Evolutionary conservation across 1,284 basidiomycete genomes (phyloP).

Genomic region (Marasmius fiardii): DNA sequence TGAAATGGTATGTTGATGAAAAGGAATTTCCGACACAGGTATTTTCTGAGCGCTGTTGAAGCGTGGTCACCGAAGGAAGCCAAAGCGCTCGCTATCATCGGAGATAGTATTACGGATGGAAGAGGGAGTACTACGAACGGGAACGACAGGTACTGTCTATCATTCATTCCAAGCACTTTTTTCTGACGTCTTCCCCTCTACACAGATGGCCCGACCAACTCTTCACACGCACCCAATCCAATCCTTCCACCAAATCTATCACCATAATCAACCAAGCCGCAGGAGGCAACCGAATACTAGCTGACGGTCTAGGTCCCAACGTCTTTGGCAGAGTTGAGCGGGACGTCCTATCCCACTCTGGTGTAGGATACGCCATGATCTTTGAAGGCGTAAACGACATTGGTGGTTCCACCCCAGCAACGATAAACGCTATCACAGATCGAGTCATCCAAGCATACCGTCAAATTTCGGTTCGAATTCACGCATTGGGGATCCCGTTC

Average conservation of each 20-base stretch:
- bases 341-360: slow-evolving; percentile 44
- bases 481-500: slow-evolving; percentile 38
- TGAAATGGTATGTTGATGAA: background rate
- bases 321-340: slow-evolving; percentile 45
- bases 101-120: slow-evolving; percentile 50
- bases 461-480: slow-evolving; percentile 41
- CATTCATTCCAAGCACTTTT: background rate
- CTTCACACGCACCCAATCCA: slow-evolving; percentile 35
- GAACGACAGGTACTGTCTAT: slow-evolving; percentile 32
- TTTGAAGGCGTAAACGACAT: slow-evolving; percentile 56
- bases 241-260: slow-evolving; percentile 28
- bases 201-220: slow-evolving; percentile 47
- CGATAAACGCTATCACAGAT: slow-evolving; percentile 32
- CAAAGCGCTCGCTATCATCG: slow-evolving; percentile 39
- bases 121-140: slow-evolving; percentile 33
- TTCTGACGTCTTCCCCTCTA: background rate
- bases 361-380: slow-evolving; percentile 42
- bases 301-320: slow-evolving; percentile 45
- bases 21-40: slow-evolving; percentile 22
- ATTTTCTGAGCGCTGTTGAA: slow-evolving; percentile 42
- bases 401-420: slow-evolving; percentile 33
- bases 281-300: slow-evolving; percentile 48
- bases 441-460: slow-evolving; percentile 39
- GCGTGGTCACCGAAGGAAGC: slow-evolving; percentile 29
- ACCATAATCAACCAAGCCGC: slow-evolving; percentile 47